Base-by-base conservation (phyloP, 768 basidiomycete species). In the Lepiota brunneoincarnata region DNA sequence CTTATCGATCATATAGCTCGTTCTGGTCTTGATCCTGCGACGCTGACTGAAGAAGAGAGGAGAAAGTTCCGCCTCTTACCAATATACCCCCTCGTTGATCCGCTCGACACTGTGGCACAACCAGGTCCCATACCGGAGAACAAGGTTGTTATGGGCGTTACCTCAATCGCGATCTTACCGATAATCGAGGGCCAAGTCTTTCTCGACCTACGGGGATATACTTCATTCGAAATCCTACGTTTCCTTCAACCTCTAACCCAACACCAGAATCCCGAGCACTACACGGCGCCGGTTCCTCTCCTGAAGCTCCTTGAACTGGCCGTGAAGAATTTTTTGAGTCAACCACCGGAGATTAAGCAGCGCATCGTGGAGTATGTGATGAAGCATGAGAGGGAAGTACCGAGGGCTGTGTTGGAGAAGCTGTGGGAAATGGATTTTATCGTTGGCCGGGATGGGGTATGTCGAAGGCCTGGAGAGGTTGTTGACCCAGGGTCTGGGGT, bases 21-120 rank as follows among this genome's bases (percentile, higher is more conserved):
- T 6, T 44, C 7, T 4, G 21, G n/a, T 18, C 26, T 34, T 40
- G 31, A 31, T 9, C 7, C 34, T 1, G 45, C 47, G 0, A 24
- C 47, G 17, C 26, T 48, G 38, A 35, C 15, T 20, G 45, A 46
- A 9, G 53, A 41, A 7, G 37, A 40, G 15, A 36, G 38, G 9
- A 40, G 28, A 24, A 54, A 54, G 31, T 15, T 54, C 14, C 45
- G 53, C 9, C 36, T 24, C 2, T 40, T 54, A 15, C 53, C 53
- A 0, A 54, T 54, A 18, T 54, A 48, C 18, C 53, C 53, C 17
- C 4, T 54, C 11, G 45, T 54, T n/a, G 31, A 47, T 14, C 40
- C 38, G 3, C n/a, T 39, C 15, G 28, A 21, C 15, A 28, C 42
- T 15, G 21, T 28, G 10, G 26, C 53, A 0, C 23, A 14, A n/a